A percentile compares a stretch with the other conserved stretches of the same genome.
These are phyloP conservation scores for Pinus albicaulis DNA, from an alignment of 75 land plant species.

Conservation along the genomic window DNA sequence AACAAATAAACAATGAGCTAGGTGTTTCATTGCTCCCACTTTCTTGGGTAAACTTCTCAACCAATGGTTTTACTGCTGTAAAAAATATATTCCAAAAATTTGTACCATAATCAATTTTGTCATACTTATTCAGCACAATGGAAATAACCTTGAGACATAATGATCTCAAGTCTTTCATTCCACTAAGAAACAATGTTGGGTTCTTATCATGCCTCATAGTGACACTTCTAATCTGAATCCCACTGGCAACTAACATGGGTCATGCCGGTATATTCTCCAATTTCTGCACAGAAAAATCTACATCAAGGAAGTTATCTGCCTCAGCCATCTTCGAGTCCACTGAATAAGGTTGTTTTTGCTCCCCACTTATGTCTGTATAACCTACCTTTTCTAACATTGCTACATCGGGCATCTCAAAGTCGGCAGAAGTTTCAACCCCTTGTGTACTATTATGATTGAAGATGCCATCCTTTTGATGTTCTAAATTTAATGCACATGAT, in stretches of 20 bases:
- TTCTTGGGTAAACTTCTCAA: constrained; percentile 63
- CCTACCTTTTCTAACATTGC: background rate
- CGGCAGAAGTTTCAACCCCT: background rate
- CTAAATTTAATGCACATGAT: constrained; percentile 30
- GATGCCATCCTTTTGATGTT: background rate
- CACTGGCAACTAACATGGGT: background rate
- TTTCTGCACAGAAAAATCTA: background rate
- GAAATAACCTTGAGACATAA: constrained; percentile 71
- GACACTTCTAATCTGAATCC: background rate
- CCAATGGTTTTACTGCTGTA: constrained; percentile 49
- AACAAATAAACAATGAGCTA: constrained; percentile 85
- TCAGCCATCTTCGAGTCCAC: background rate
- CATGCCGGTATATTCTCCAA: background rate
- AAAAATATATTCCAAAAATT: constrained; percentile 90
- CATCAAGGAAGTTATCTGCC: background rate
- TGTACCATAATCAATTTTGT: constrained; percentile 45
- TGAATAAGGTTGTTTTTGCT: background rate
- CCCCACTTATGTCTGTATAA: background rate
- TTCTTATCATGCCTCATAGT: background rate
- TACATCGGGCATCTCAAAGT: background rate
- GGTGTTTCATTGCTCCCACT: constrained; percentile 74
- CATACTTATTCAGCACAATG: constrained; percentile 72
- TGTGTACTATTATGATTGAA: background rate
- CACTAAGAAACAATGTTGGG: background rate
- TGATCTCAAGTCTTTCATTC: constrained; percentile 64